Conservation (phyloP, 1,139 yeast species). For the Kodamaea alishanica region DNA sequence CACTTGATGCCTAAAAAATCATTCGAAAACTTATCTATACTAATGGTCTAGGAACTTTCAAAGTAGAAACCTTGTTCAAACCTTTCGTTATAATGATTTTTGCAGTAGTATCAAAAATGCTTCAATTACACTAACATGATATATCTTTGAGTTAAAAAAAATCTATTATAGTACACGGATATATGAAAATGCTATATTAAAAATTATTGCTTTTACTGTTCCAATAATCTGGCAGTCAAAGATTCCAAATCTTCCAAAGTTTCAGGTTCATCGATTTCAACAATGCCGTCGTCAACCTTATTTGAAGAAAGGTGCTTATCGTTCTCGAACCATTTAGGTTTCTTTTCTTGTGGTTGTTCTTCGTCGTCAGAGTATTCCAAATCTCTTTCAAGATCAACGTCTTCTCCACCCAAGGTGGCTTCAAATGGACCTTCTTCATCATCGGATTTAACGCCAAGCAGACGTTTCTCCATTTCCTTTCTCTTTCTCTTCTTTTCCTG, state of each 20-base stretch:
- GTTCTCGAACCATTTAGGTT: slow-evolving; percentile 59
- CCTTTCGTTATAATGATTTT: too few relatives aligned
- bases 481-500: slow-evolving; percentile 87
- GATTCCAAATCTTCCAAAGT: slow-evolving; percentile 93
- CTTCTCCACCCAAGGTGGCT: slow-evolving; percentile 21
- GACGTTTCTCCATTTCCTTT: slow-evolving; percentile 66
- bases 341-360: slow-evolving; percentile 49
- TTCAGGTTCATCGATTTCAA: slow-evolving; percentile 84
- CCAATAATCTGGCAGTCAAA: slow-evolving; percentile 64
- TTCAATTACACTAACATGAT: neutral
- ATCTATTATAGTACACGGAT: neutral
- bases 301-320: slow-evolving; percentile 17
- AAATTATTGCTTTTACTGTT: neutral
- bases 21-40: too few relatives aligned
- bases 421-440: slow-evolving; percentile 26
- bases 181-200: neutral
- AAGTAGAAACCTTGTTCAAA: too few relatives aligned
- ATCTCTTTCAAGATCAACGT: slow-evolving; percentile 47
- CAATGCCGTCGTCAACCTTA: slow-evolving; percentile 29
- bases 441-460: slow-evolving; percentile 40
- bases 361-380: slow-evolving; percentile 34
- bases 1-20: too few relatives aligned
- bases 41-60: too few relatives aligned
- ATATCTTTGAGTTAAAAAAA: neutral
- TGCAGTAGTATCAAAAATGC: neutral